A percentile compares a stretch with the other conserved stretches of the same genome.
These are phyloP conservation scores for Penicillium carneum DNA, from an alignment of 2,329 filamentous ascomycete species.

Conservation along the genomic window DNA sequence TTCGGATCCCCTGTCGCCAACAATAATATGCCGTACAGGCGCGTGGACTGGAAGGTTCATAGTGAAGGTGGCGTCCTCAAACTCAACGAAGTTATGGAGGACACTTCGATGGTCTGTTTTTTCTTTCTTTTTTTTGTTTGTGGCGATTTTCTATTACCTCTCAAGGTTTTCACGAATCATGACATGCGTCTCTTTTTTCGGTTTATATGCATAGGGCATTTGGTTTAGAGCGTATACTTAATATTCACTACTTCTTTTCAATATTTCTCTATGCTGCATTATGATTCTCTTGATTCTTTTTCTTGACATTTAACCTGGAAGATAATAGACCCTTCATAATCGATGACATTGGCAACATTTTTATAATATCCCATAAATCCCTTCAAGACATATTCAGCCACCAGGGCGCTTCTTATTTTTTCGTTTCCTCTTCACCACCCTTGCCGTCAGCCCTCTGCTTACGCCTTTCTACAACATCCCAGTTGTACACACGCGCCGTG, in stretches of 20 bases:
- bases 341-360: constrained; percentile 12
- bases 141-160: not conserved
- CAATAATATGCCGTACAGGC: not conserved
- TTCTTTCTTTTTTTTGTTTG: not conserved
- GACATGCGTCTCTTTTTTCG: constrained; percentile 13
- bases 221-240: constrained; percentile 2
- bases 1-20: not conserved
- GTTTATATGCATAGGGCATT: constrained; percentile 13
- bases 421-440: constrained; percentile 58
- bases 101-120: not conserved
- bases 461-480: constrained; percentile 94
- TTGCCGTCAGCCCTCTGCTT: constrained; percentile 76
- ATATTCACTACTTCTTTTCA: constrained; percentile 8
- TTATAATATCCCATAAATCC: constrained; percentile 18
- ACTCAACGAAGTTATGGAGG: not conserved
- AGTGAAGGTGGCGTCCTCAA: not conserved
- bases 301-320: constrained; percentile 5
- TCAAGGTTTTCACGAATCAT: constrained; percentile 13
- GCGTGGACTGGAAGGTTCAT: not conserved
- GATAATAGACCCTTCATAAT: constrained; percentile 10
- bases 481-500: constrained; percentile 96
- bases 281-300: constrained; percentile 1
- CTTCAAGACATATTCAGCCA: constrained; percentile 7
- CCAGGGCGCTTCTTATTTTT: constrained; percentile 37
- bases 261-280: not conserved